Base-by-base conservation (phyloP, 2,329 filamentous ascomycete genomes). In the Penicillium palitans region DNA sequence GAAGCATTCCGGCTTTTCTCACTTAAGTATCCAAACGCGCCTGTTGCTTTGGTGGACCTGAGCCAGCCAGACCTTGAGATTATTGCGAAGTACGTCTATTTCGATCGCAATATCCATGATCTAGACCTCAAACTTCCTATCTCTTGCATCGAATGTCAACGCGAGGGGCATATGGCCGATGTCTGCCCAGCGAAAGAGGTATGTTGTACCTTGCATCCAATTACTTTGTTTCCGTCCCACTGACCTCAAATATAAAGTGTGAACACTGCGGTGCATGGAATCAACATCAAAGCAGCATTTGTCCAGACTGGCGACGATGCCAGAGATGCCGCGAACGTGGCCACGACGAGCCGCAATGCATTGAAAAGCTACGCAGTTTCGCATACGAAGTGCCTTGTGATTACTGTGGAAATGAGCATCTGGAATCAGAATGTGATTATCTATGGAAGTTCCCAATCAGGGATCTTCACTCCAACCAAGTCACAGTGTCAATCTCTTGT, bases 251-350 rank as follows among this genome's bases (percentile, higher is more conserved):
- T 31, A 21, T 45, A 7, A 33, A 76, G 68, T 81, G 79, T 62
- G 61, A 70, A 31, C 74, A 80, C 62, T 81, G 79, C 61, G 70
- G 73, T 37, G 68, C 71, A 10, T 76, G 75, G 71, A 71, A 74
- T 56, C 37, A 72, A 39, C 79, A 80, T 59, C 67, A 74, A 57
- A 74, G 71, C 55, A 69, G 64, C 33, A 69, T 73, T 39, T 80
- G 78, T 55, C 76, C 78, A 19, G 64, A 68, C 25, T 76, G 76
- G 69, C 67, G 71, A 58, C 68, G 77, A 61, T 80, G 78, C 63
- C 68, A 74, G 49, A 86, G 84, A 68, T 91, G 89, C 72, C 81
- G 79, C 48, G 83, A 87, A 70, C 76, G 83, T 44, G 88, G 88
- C 10, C 89, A 91, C 66, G 65, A 67, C 51, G 72, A 74, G 19